Conservation (phyloP, 352 stramenopile genomes). For the Phytophthora multivora region DNA sequence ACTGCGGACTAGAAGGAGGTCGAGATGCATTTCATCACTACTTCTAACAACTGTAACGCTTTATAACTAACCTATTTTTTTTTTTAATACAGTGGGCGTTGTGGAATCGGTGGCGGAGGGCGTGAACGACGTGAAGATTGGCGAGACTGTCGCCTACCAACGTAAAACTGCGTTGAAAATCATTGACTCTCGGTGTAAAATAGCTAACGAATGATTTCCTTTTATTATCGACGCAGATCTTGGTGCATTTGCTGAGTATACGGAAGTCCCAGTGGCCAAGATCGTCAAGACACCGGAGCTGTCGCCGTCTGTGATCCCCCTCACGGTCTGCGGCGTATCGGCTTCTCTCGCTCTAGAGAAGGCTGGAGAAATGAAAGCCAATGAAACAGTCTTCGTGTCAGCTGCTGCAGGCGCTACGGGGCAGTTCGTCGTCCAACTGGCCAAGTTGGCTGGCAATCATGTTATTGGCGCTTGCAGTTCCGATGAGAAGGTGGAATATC, state of each 20-base stretch:
- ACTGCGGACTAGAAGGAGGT: slow-evolving; percentile 42
- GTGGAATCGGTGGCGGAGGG: slow-evolving; percentile 44
- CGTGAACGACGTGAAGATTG: slow-evolving; percentile 44
- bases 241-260: slow-evolving; percentile 61
- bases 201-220: background rate
- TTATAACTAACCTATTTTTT: background rate
- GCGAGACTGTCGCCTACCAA: slow-evolving; percentile 45
- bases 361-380: slow-evolving; percentile 52
- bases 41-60: too few species aligned
- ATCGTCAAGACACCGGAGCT: slow-evolving; percentile 38
- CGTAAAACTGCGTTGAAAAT: slow-evolving; percentile 20
- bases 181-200: background rate
- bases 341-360: slow-evolving; percentile 56
- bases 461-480: slow-evolving; percentile 72
- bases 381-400: slow-evolving; percentile 44
- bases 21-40: background rate
- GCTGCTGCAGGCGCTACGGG: slow-evolving; percentile 66
- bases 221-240: slow-evolving; percentile 28
- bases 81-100: slow-evolving; percentile 34
- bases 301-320: slow-evolving; percentile 32
- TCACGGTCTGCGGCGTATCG: slow-evolving; percentile 49
- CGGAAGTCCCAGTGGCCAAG: slow-evolving; percentile 33
- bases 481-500: slow-evolving; percentile 73
- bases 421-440: slow-evolving; percentile 83
- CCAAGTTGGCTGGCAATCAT: slow-evolving; percentile 57